Conservation (phyloP, 352 stramenopile genomes). For the Phytophthora constricta region DNA sequence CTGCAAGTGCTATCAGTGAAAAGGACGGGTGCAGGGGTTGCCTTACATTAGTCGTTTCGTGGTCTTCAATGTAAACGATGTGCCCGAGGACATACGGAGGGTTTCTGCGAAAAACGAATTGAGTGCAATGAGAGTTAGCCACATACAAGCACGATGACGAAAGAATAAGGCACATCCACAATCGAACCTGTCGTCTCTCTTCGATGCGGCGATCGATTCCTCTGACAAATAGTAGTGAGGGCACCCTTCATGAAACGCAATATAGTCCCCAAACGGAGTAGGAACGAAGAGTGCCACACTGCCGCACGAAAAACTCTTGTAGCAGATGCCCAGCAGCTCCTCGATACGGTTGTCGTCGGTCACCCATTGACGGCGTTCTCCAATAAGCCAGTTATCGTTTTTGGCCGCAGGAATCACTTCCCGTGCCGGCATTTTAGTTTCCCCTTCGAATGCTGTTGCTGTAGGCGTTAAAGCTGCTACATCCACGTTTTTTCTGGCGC, state of each 20-base stretch:
- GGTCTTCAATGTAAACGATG: conserved; percentile 87
- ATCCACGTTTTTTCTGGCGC: not conserved
- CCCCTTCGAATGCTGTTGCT: conserved; percentile 11
- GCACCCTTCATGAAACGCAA: conserved; percentile 87
- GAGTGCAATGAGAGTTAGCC: conserved; percentile 3
- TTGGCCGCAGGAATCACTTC: conserved; percentile 37
- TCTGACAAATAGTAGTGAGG: conserved; percentile 84
- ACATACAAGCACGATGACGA: not conserved
- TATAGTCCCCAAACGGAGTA: conserved; percentile 83
- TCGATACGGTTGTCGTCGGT: conserved; percentile 72
- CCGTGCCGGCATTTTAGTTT: conserved; percentile 32
- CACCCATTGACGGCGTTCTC: conserved; percentile 53
- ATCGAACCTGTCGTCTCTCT: conserved; percentile 55
- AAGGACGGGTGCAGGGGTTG: not conserved
- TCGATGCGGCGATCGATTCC: conserved; percentile 79
- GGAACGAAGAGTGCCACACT: conserved; percentile 82
- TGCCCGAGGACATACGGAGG: conserved; percentile 79
- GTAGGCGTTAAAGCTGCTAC: not conserved
- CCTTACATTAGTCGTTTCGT: conserved; percentile 60
- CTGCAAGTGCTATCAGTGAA: conserved; percentile 9
- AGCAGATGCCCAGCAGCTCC: conserved; percentile 82
- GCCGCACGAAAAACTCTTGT: conserved; percentile 78
- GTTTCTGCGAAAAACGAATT: conserved; percentile 43
- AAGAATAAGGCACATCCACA: not conserved
- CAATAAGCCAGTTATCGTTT: conserved; percentile 43